Conservation (phyloP, 208 protist genomes). For the Acanthamoeba royreba region DNA sequence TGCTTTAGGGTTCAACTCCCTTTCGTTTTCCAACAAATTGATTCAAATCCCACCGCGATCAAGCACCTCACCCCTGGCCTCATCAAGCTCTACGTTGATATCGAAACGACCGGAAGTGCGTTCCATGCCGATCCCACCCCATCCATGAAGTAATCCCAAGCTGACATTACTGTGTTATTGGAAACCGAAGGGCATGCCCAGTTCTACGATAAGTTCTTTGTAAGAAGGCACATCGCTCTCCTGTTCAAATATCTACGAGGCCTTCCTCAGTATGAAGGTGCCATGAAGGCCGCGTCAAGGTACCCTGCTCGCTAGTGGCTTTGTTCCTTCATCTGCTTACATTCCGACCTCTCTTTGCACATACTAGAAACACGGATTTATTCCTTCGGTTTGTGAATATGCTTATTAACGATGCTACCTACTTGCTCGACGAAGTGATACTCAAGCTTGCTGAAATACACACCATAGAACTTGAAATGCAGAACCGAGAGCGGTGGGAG, state of each 20-base stretch:
- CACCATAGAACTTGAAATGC: slow-evolving; percentile 9
- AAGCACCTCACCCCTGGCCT: slow-evolving; percentile 10
- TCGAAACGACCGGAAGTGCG: slow-evolving; percentile 40
- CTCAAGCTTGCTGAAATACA: slow-evolving; percentile 41
- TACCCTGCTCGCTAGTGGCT: not conserved
- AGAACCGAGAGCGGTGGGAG: slow-evolving; percentile 17
- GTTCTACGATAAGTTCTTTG: slow-evolving; percentile 60
- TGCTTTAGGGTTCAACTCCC: not conserved
- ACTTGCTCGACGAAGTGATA: slow-evolving; percentile 50
- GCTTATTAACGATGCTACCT: slow-evolving; percentile 55
- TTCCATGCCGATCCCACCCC: not conserved
- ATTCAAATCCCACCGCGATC: not conserved
- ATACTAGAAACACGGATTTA: not conserved
- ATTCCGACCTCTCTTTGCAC: not conserved
- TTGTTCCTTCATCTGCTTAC: not conserved
- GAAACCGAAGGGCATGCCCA: slow-evolving; percentile 29
- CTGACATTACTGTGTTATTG: not conserved
- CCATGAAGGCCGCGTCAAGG: not conserved
- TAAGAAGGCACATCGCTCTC: slow-evolving; percentile 33
- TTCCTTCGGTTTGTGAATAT: slow-evolving; percentile 52
- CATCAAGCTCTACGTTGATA: slow-evolving; percentile 42
- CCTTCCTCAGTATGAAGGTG: slow-evolving; percentile 32
- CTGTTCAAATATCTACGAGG: slow-evolving; percentile 47
- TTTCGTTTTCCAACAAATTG: slow-evolving; percentile 21
- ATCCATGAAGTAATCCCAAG: not conserved